Base-by-base conservation (phyloP, 75 land plant genomes). In the Adiantum capillusveneris region DNA sequence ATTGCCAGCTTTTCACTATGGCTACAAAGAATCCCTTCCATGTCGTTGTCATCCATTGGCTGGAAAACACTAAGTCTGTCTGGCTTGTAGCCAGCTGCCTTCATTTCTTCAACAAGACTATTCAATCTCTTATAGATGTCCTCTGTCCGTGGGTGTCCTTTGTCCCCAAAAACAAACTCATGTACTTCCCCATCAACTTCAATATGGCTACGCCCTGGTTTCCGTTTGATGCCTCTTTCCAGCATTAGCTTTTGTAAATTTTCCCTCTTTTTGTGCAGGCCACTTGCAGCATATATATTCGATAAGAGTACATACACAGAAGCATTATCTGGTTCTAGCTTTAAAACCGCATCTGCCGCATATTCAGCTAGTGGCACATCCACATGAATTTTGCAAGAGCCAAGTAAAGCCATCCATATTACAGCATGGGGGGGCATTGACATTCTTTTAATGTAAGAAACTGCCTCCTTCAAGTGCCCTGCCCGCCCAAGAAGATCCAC, bases 1-100 rank as follows among this genome's bases (percentile, higher is more conserved):
- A 85, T 58, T 11, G 88, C 88, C 44, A 85, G 59, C 46, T 78
- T 85, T 51, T 85, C 88, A 44, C 84, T 78, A 61, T 85, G 88
- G 41, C 75, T 39, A 63, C 45, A 67, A 31, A 54, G 59, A 42
- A 56, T 44, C 25, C 75, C 63, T 37, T 75, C 88, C 51, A 67
- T 85, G 52, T 6, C 58, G 66, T 51, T 57, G 68, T 31, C 73
- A 75, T 6, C 57, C 11, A 6, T 78, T 76, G 68, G 56, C 51
- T 65, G 59, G 43, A 34, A 78, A 62, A 53, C 57, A 60, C 25
- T 67, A 29, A 16, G 30, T 36, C 20, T 71, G 73, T 14, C 12
- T 46, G 17, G 6, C 48, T 61, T 75, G 21, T 69, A 62, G 36
- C 88, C 84, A 53, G 71, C 66, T 42, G 57, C 60, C 39, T 42